Evolutionary conservation across 2,329 filamentous ascomycete species (phyloP).

Genomic region (Fusarium keratoplasticum): DNA sequence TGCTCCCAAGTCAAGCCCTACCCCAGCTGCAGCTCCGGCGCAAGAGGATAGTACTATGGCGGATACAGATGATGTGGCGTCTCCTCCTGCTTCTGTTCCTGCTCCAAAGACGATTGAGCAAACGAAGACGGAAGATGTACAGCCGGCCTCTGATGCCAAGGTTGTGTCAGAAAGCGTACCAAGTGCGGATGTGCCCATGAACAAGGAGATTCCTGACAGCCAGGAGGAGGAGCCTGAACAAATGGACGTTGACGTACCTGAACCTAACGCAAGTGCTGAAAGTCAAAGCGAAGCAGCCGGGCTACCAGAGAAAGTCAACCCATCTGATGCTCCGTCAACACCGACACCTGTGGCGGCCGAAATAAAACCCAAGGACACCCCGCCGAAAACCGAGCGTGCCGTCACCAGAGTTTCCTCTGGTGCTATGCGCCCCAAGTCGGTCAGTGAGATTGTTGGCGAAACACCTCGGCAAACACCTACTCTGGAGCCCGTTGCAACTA

Average conservation of each 20-base stretch:
- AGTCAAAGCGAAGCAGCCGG: constrained; percentile 7
- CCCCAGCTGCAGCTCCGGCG: background rate
- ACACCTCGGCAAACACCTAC: constrained; percentile 54
- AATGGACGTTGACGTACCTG: constrained; percentile 52
- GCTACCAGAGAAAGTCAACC: constrained; percentile 19
- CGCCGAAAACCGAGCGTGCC: constrained; percentile 60
- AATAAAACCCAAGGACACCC: constrained; percentile 29
- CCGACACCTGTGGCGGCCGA: constrained; percentile 13
- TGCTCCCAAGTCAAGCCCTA: constrained; percentile 6
- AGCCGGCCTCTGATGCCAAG: background rate
- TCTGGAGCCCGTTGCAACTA: constrained; percentile 49
- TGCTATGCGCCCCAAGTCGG: constrained; percentile 77
- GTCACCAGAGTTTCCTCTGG: constrained; percentile 78
- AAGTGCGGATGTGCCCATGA: background rate
- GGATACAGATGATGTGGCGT: background rate
- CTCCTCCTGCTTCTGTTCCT: background rate
- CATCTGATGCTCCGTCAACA: constrained; percentile 21
- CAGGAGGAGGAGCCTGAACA: constrained; percentile 47
- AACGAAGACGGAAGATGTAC: constrained; percentile 1
- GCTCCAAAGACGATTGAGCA: background rate
- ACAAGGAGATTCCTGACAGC: constrained; percentile 51
- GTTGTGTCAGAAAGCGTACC: background rate
- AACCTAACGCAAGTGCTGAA: constrained; percentile 31
- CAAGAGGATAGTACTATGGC: constrained; percentile 17
- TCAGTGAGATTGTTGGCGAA: constrained; percentile 77